A percentile compares a stretch with the other conserved stretches of the same genome.
Evolutionary conservation across 164 flowering plant species (phyloP).

Genomic region (Dillenia suffruticosa): DNA sequence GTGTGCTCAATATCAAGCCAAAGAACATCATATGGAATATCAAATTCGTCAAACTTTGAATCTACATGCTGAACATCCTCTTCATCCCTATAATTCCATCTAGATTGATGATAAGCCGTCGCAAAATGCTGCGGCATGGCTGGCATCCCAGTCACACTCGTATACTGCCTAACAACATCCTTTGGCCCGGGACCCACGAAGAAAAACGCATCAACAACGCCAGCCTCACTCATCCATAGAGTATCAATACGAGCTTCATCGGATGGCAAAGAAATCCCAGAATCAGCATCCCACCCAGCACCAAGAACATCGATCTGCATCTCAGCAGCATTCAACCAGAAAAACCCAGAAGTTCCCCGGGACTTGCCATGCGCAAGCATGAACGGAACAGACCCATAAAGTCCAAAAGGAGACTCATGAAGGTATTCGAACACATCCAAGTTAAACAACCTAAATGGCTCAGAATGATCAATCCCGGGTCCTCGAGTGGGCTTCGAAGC

Average conservation of each 20-base stretch:
- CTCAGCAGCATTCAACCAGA: slow-evolving; percentile 99
- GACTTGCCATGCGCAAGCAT: slow-evolving; percentile 83
- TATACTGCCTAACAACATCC: slow-evolving; percentile 81
- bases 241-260: slow-evolving; percentile 70
- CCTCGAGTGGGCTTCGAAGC: slow-evolving; percentile 84
- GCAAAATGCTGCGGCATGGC: slow-evolving; percentile 91
- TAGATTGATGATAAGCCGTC: slow-evolving; percentile 86
- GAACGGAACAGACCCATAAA: slow-evolving; percentile 91
- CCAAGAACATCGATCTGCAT: slow-evolving; percentile 97
- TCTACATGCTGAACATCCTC: slow-evolving; percentile 92
- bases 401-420: slow-evolving; percentile 90
- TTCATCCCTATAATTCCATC: slow-evolving; percentile 98
- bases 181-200: slow-evolving; percentile 92
- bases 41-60: slow-evolving; percentile 84
- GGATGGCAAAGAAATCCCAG: slow-evolving; percentile 45
- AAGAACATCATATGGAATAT: slow-evolving; percentile 94
- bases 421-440: slow-evolving; percentile 90
- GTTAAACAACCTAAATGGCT: slow-evolving; percentile 90
- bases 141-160: slow-evolving; percentile 69
- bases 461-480: slow-evolving; percentile 81
- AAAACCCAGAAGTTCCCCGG: slow-evolving; percentile 74
- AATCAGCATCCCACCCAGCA: slow-evolving; percentile 73
- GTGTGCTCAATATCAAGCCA: slow-evolving; percentile 99
- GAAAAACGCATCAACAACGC: slow-evolving; percentile 88
- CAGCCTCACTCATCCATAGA: slow-evolving; percentile 98